A percentile compares a stretch with the other conserved stretches of the same genome.
phyloP scores from a whole-genome alignment of 352 stramenopile genomes.

The Globisporangium nunn region DNA sequence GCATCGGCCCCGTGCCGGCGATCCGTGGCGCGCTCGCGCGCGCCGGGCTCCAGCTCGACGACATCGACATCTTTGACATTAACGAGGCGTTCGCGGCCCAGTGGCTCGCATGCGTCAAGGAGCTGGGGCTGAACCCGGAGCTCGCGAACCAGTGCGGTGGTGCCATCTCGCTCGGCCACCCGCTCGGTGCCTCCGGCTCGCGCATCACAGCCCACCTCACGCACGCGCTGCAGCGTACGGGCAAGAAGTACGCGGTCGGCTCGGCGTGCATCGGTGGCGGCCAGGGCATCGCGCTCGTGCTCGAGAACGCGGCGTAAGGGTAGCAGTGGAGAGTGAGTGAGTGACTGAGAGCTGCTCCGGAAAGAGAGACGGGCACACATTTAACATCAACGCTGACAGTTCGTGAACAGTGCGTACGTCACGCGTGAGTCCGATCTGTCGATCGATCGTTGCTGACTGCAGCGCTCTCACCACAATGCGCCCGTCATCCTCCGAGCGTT shows the following conservation, averaged over 20 bases:
- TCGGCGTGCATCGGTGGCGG: conserved; percentile 97
- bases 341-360: too few species aligned
- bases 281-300: conserved; percentile 96
- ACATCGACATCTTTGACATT: conserved; percentile 98
- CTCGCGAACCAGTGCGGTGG: conserved; percentile 93
- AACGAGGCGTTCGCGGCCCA: conserved; percentile 98
- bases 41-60: conserved; percentile 83
- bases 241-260: conserved; percentile 93
- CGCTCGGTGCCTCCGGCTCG: conserved; percentile 91
- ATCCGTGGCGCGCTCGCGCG: conserved; percentile 90
- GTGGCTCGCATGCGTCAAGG: conserved; percentile 95
- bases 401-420: neutral
- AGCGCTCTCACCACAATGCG: too few species aligned
- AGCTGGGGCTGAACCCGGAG: conserved; percentile 91
- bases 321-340: too few species aligned
- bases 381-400: neutral
- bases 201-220: conserved; percentile 89
- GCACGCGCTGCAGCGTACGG: conserved; percentile 79
- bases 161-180: conserved; percentile 96
- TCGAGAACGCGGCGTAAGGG: conserved; percentile 86
- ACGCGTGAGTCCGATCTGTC: too few species aligned
- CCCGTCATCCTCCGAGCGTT: too few species aligned
- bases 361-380: too few species aligned
- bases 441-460: too few species aligned
- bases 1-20: conserved; percentile 94